phyloP scores from a whole-genome alignment of 225 moss, liverwort and hornwort genomes.

The Pleurozium schreberi region DNA sequence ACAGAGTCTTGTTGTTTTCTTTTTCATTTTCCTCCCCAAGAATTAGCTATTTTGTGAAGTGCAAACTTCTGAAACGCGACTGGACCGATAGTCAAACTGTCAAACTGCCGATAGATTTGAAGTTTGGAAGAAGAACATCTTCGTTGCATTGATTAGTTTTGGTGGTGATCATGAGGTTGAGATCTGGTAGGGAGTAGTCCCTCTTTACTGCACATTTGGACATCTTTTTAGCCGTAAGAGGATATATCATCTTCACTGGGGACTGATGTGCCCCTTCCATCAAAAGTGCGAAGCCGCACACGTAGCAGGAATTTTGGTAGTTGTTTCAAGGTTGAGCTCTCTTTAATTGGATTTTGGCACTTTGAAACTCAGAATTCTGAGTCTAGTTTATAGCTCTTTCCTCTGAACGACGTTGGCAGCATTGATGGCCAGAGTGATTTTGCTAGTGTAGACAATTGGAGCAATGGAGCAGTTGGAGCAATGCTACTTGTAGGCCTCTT shows the following conservation, averaged over 20 bases:
- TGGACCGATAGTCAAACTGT: background rate
- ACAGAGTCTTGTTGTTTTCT: background rate
- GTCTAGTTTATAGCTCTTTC: background rate
- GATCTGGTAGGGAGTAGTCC: background rate
- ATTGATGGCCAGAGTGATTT: background rate
- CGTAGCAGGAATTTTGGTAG: background rate
- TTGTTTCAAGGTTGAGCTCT: background rate
- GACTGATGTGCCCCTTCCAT: background rate
- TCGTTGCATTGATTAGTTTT: background rate
- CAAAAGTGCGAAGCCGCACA: background rate
- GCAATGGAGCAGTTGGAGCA: no score
- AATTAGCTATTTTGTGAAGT: background rate
- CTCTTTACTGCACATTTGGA: background rate
- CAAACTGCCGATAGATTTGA: background rate
- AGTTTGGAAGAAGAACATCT: background rate
- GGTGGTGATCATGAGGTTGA: background rate
- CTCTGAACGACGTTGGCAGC: background rate
- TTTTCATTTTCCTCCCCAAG: background rate
- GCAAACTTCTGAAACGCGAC: background rate
- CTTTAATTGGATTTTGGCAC: background rate
- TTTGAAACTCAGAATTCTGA: background rate
- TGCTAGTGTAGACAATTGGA: no score
- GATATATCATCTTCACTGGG: background rate
- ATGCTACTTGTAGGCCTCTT: background rate
- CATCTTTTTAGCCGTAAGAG: background rate